Evolutionary conservation across 306 rosid genomes (phyloP).

Genomic region (Corylus americana): DNA sequence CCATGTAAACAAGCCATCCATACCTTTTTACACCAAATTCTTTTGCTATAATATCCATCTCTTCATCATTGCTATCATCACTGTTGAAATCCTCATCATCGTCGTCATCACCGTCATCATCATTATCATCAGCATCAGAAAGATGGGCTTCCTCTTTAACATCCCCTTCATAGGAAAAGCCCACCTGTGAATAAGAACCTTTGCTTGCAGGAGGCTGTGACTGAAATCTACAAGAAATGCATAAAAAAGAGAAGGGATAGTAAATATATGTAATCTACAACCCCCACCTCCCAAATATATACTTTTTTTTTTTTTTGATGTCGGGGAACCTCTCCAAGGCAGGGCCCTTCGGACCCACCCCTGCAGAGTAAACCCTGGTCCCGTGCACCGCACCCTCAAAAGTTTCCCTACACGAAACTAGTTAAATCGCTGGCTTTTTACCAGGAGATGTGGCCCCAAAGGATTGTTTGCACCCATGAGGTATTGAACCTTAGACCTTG

Average conservation of each 20-base stretch:
- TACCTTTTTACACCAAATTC: slow-evolving; percentile 92
- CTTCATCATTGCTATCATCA: slow-evolving; percentile 96
- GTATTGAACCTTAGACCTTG: too few species aligned
- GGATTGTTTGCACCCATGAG: too few species aligned
- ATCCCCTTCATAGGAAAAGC: slow-evolving; percentile 85
- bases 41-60: slow-evolving; percentile 92
- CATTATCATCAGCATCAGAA: slow-evolving; percentile 78
- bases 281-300: not conserved
- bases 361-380: too few species aligned
- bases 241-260: slow-evolving; percentile 28
- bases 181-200: slow-evolving; percentile 94
- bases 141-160: slow-evolving; percentile 77
- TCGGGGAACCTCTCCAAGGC: too few species aligned
- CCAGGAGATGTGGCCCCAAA: too few species aligned
- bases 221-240: slow-evolving; percentile 58
- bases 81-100: slow-evolving; percentile 89
- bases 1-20: slow-evolving; percentile 99
- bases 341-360: too few species aligned
- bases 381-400: too few species aligned
- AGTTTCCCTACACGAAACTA: too few species aligned
- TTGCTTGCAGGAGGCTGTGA: slow-evolving; percentile 72
- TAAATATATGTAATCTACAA: not conserved
- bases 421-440: too few species aligned
- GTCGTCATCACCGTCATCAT: slow-evolving; percentile 78
- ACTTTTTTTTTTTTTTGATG: too few species aligned